Evolutionary conservation across 805 yeast genomes (phyloP), one percentile per base, ranked within the genome.

Genomic region (Ogataea salicorniae): DNA sequence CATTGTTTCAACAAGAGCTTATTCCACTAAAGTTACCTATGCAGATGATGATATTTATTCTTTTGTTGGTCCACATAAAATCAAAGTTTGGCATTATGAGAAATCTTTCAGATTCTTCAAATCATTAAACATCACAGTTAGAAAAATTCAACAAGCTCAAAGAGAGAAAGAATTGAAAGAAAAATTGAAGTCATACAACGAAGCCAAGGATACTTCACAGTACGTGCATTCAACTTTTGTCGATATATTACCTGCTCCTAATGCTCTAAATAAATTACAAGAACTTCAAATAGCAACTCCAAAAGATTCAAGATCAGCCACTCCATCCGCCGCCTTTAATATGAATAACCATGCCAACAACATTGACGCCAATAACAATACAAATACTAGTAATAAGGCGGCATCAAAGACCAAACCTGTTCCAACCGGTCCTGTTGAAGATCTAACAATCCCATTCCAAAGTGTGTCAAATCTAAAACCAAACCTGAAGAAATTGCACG

Each of bases 31-130:
- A 38, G 62, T 60, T 20, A 53, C 53, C 0, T 78, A 77, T 50
- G 62, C 70, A 5, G 50, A 70, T 9, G 68, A 66, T 54, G 81
- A 79, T 58, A 71, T 74, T 5, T 78, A 76, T 55, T 66, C 71
- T 47, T 70, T 72, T 50, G 80, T 76, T 17, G 61, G 67, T 37
- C 62, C 64, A 17, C 64, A 71, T 39, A 72, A 74, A 50, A 76
- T 77, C 48, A 79, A 79, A 56, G 83, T 78, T 20, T 79, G 84
- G 84, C 79, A 75, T 59, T 76, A 71, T 53, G 81, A 77, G 49
- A 79, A 79, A 61, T 80, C 78, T 20, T 74, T 76, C 52, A 62
- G 83, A 39, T 79, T 79, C 50, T 72, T 79, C 58, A 76, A 75
- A 54, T 73, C 76, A 53, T 64, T 79, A 52, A 67, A 79, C 72